Evolutionary conservation across 2,329 filamentous ascomycete species (phyloP).

Genomic region (Sporothrix brasiliensis): DNA sequence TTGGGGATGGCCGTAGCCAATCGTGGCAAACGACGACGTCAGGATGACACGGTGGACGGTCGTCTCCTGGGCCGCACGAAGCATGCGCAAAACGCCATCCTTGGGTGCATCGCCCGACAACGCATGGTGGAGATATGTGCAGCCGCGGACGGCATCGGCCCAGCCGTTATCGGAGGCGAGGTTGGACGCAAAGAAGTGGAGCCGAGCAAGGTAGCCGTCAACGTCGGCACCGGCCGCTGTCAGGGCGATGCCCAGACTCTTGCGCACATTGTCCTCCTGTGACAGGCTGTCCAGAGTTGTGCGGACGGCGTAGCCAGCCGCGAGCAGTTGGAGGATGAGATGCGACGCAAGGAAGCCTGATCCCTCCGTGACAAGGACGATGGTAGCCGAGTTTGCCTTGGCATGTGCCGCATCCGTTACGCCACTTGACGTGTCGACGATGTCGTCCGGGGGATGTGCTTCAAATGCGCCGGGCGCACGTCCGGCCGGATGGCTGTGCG

Average conservation of each 20-base stretch:
- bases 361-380: constrained; percentile 60
- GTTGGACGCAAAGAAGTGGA: constrained; percentile 42
- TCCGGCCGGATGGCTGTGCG: neutral
- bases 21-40: constrained; percentile 34
- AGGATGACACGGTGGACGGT: constrained; percentile 39
- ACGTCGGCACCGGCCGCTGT: constrained; percentile 20
- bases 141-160: constrained; percentile 40
- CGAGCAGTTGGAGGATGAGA: constrained; percentile 34
- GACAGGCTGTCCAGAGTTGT: constrained; percentile 33
- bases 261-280: constrained; percentile 16
- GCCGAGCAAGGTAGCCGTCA: constrained; percentile 19
- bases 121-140: constrained; percentile 42
- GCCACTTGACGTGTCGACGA: neutral
- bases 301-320: constrained; percentile 32
- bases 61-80: constrained; percentile 36
- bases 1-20: constrained; percentile 19
- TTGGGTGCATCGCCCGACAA: constrained; percentile 43
- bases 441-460: neutral
- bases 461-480: neutral
- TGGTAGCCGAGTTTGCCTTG: neutral
- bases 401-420: neutral
- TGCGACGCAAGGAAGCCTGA: constrained; percentile 66
- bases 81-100: constrained; percentile 39
- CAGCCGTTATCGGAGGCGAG: constrained; percentile 41
- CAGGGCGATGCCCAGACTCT: constrained; percentile 17